Evolutionary conservation across 2,329 filamentous ascomycete species (phyloP).

Genomic region (Malbranchea zuffiana): DNA sequence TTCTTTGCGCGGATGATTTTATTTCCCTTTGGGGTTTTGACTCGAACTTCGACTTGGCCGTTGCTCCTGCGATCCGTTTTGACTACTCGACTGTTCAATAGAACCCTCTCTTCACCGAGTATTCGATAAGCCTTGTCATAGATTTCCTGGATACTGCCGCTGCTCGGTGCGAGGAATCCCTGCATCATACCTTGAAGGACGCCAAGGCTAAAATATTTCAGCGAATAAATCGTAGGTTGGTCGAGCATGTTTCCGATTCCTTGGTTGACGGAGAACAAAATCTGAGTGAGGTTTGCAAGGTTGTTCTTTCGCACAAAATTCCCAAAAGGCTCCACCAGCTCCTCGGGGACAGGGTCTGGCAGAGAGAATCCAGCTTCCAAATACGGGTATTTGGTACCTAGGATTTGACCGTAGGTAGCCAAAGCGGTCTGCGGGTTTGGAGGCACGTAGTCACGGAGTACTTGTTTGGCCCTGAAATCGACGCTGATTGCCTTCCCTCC

Average conservation of each 20-base stretch:
- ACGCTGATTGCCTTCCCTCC: constrained; percentile 5
- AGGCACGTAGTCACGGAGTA: constrained; percentile 6
- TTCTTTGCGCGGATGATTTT: constrained; percentile 30
- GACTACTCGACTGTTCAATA: constrained; percentile 13
- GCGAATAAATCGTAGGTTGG: constrained; percentile 17
- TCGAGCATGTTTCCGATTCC: constrained; percentile 18
- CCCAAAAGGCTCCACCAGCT: constrained; percentile 21
- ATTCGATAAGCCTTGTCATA: constrained; percentile 17
- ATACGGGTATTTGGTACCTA: constrained; percentile 19
- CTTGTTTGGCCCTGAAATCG: constrained; percentile 19
- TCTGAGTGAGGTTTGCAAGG: constrained; percentile 16
- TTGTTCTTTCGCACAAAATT: constrained; percentile 22
- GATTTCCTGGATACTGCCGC: constrained; percentile 14
- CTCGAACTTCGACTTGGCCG: constrained; percentile 16
- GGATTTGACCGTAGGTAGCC: constrained; percentile 4
- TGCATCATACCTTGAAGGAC: constrained; percentile 3
- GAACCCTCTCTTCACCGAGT: constrained; percentile 16
- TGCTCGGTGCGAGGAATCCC: constrained; percentile 5
- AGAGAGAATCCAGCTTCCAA: constrained; percentile 20
- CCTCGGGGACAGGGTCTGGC: constrained; percentile 22
- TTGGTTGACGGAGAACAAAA: constrained; percentile 16
- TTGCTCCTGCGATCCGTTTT: constrained; percentile 5
- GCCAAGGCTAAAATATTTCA: constrained; percentile 21
- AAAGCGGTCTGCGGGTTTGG: constrained; percentile 9
- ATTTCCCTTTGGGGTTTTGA: constrained; percentile 22